Evolutionary conservation across 73 alveolate genomes (phyloP).

Genomic region (Paramecium caudatum): DNA sequence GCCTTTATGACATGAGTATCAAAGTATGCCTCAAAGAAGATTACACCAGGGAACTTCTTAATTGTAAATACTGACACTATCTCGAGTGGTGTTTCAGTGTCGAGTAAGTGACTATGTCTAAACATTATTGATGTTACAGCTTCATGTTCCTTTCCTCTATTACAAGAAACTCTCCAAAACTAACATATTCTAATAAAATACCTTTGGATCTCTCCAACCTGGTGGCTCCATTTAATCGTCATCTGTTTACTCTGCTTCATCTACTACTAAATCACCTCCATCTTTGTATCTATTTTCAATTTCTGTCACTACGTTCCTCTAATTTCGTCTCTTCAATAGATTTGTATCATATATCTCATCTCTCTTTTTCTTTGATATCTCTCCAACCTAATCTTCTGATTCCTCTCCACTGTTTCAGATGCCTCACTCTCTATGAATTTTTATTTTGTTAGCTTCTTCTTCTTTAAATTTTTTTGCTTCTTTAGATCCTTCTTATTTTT

Average conservation of each 20-base stretch:
- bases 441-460: neutral
- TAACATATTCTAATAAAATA: neutral
- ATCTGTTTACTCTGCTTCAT: slow-evolving; percentile 19
- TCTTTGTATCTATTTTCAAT: neutral
- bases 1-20: slow-evolving; percentile 50
- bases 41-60: slow-evolving; percentile 53
- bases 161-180: slow-evolving; percentile 60
- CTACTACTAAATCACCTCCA: neutral
- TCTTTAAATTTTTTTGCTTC: slow-evolving; percentile 38
- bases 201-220: slow-evolving; percentile 45
- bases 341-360: neutral
- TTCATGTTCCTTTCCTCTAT: slow-evolving; percentile 51
- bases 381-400: neutral
- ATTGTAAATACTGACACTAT: slow-evolving; percentile 29
- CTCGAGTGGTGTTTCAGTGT: slow-evolving; percentile 27
- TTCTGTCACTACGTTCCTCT: neutral
- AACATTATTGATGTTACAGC: slow-evolving; percentile 51
- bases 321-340: neutral
- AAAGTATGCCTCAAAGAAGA: slow-evolving; percentile 43
- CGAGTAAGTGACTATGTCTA: neutral
- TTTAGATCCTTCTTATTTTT: neutral
- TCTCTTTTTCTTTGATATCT: neutral
- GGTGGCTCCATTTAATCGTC: slow-evolving; percentile 28
- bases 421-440: slow-evolving; percentile 1
- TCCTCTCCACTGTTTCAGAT: neutral